Conservation (phyloP, 2,329 filamentous ascomycete genomes). For the Colletotrichum eremochloae region DNA sequence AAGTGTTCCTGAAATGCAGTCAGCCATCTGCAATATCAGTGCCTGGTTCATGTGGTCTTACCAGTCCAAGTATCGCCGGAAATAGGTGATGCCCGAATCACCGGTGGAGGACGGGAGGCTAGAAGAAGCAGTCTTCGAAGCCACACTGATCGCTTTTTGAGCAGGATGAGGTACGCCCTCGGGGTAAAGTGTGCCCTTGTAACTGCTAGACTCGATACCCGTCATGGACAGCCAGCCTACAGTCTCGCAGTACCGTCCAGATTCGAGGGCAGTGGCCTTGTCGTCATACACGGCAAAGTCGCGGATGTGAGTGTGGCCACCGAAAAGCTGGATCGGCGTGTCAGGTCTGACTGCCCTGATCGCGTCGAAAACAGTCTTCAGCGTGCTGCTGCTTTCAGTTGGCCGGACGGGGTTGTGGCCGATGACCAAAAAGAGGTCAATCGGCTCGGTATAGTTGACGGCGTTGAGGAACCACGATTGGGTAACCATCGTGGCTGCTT, state of each 20-base stretch:
- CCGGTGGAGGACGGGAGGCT: slow-evolving; percentile 34
- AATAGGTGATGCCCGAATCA: slow-evolving; percentile 59
- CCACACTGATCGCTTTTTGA: slow-evolving; percentile 51
- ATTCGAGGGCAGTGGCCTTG: slow-evolving; percentile 71
- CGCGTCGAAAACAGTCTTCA: slow-evolving; percentile 64
- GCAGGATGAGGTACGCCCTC: slow-evolving; percentile 54
- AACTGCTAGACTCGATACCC: slow-evolving; percentile 64
- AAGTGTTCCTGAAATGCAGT: slow-evolving; percentile 10
- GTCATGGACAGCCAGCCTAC: slow-evolving; percentile 76
- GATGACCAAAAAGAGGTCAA: slow-evolving; percentile 74
- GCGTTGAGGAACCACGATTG: slow-evolving; percentile 73
- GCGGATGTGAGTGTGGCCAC: slow-evolving; percentile 74
- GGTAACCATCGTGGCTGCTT: slow-evolving; percentile 63
- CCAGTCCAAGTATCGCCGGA: slow-evolving; percentile 76
- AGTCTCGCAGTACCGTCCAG: slow-evolving; percentile 77
- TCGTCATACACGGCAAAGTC: slow-evolving; percentile 76
- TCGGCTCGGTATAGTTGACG: slow-evolving; percentile 64
- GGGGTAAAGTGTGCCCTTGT: slow-evolving; percentile 52
- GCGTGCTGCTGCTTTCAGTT: slow-evolving; percentile 58
- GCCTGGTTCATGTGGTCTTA: slow-evolving; percentile 61
- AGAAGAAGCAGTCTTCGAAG: background rate
- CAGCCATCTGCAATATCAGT: rapidly evolving
- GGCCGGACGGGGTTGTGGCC: slow-evolving; percentile 72
- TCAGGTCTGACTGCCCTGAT: slow-evolving; percentile 69
- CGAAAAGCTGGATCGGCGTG: slow-evolving; percentile 74